These are phyloP conservation scores for Daldinia sp. DNA, from an alignment of 2,329 filamentous ascomycete species.

Conservation along the genomic window DNA sequence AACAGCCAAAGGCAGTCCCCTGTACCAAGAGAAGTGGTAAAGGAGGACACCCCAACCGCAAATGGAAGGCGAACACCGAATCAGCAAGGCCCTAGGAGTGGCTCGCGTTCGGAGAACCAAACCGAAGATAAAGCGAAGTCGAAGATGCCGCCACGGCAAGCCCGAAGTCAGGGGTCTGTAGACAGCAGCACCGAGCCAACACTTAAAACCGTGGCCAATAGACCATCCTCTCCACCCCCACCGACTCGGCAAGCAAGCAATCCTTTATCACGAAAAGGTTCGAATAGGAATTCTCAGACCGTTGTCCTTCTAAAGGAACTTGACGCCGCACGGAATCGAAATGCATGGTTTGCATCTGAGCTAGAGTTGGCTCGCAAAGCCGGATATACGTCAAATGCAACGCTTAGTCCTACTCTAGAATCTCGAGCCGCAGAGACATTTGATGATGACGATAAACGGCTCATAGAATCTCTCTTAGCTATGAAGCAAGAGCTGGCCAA, in stretches of 20 bases:
- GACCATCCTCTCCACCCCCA: constrained; percentile 69
- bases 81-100: constrained; percentile 58
- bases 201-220: constrained; percentile 57
- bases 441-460: constrained; percentile 88
- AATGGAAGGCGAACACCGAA: constrained; percentile 76
- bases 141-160: constrained; percentile 61
- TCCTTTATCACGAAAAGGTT: constrained; percentile 69
- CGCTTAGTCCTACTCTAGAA: constrained; percentile 79
- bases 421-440: constrained; percentile 82
- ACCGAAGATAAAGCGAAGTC: constrained; percentile 56
- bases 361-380: constrained; percentile 90
- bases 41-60: constrained; percentile 63
- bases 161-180: constrained; percentile 72
- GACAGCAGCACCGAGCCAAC: constrained; percentile 74
- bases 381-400: constrained; percentile 81
- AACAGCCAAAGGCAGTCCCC: constrained; percentile 58
- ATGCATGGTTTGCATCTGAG: constrained; percentile 98
- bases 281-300: constrained; percentile 73
- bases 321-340: constrained; percentile 84
- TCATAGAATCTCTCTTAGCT: constrained; percentile 90
- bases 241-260: constrained; percentile 69
- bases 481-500: constrained; percentile 92
- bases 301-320: constrained; percentile 87
- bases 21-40: constrained; percentile 56
- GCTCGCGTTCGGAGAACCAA: constrained; percentile 54